Base-by-base conservation (phyloP, 305 asterid genomes). In the Withania somnifera region DNA sequence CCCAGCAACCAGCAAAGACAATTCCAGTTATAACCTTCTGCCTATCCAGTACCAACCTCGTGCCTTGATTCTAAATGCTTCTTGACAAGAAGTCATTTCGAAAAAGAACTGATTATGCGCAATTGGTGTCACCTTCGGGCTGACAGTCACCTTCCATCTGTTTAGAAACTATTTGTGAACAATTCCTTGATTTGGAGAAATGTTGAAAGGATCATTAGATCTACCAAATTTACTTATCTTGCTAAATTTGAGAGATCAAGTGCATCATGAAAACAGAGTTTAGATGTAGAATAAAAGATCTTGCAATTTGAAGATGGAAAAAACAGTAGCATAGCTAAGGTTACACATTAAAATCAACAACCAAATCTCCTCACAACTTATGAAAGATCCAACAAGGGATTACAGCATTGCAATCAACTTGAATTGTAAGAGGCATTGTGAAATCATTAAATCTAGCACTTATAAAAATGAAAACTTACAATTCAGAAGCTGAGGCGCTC, bases 401-500 rank as follows among this genome's bases (percentile, higher is more conserved):
- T 28, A 50, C 58, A 47, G 24, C 40, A 0, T 24, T 71, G 79
- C 79, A 73, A 73, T 19, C 60, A 24, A 47, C 40, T 13, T 28
- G 69, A 40, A 54, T 75, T 50, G 45, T 17, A 50, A 50, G 26
- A 26, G 45, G 8, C 22, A 50, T 47, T 28, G 71, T 38, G 34
- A 78, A 47, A 56, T 66, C 77, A 81, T 80, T 34, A 56, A 26
- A 56, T 38, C 47, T 63, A 86, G 82, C 75, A 83, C 79, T 79
- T 76, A 64, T 50, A 22, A 71, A 71, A 50, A 75, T 30, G 75
- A 20, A 71, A 84, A 67, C 96, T 91, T 92, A 94, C 98, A 96
- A 86, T 84, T 91, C 98, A 34, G 96, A 90, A 82, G 97, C 94
- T 14, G 94, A 81, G 84, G 95, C 89, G 85, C 88, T 92, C 91